Percentiles rank a stretch among this genome's conserved stretches.
phyloP scores from a whole-genome alignment of 306 rosid species.

The Amphicarpaea edgeworthii region DNA sequence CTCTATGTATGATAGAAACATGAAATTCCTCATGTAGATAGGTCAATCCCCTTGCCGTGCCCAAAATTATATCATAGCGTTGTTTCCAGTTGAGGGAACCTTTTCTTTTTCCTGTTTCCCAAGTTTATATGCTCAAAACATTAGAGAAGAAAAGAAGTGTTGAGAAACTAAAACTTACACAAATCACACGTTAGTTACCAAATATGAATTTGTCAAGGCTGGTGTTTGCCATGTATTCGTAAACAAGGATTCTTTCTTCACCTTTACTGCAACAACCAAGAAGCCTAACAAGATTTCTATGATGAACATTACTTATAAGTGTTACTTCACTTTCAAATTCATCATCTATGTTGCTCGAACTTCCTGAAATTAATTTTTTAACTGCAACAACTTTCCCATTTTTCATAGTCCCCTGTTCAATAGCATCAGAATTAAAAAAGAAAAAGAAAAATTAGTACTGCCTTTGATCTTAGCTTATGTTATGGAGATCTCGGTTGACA shows the following conservation, averaged over 20 bases:
- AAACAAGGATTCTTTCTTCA: slow-evolving; percentile 67
- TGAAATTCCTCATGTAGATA: slow-evolving; percentile 63
- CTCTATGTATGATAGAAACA: slow-evolving; percentile 63
- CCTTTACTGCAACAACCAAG: slow-evolving; percentile 47
- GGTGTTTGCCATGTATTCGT: slow-evolving; percentile 70
- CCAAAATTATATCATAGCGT: slow-evolving; percentile 57
- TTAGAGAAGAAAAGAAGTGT: no score
- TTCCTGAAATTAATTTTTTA: slow-evolving; percentile 57
- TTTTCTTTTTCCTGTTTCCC: slow-evolving; percentile 52
- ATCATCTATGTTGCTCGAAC: slow-evolving; percentile 53
- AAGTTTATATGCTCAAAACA: neutral
- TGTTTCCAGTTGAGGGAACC: slow-evolving; percentile 71
- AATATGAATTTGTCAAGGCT: slow-evolving; percentile 72
- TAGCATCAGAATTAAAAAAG: neutral
- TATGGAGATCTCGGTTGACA: neutral
- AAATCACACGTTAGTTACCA: slow-evolving; percentile 47
- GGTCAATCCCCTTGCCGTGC: slow-evolving; percentile 68
- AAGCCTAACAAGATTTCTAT: neutral
- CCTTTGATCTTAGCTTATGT: no score
- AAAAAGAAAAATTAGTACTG: no score
- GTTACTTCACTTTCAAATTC: slow-evolving; percentile 71
- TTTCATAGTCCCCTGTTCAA: slow-evolving; percentile 62
- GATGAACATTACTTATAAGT: slow-evolving; percentile 54
- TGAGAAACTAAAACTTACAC: neutral
- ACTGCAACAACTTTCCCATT: slow-evolving; percentile 75